phyloP scores from a whole-genome alignment of 148 eudicot genomes.

The Silene conica region DNA sequence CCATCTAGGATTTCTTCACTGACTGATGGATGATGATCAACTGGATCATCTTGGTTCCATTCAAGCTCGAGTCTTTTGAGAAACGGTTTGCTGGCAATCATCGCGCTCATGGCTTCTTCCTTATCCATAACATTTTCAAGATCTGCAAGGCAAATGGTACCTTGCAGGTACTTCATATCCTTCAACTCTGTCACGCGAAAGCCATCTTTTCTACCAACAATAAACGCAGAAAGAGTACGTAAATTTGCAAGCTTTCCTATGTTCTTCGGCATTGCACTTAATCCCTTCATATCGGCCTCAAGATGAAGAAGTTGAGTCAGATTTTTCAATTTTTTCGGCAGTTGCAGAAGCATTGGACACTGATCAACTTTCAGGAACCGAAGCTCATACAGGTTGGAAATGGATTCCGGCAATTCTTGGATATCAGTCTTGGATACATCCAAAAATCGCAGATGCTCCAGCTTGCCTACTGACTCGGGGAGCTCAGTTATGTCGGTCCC shows the following conservation, averaged over 20 bases:
- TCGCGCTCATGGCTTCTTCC: conserved; percentile 14
- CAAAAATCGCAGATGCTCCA: conserved; percentile 16
- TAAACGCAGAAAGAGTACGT: conserved; percentile 20
- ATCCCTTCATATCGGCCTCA: conserved; percentile 5
- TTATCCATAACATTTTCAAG: conserved; percentile 17
- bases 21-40: background rate
- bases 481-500: conserved; percentile 15
- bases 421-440: conserved; percentile 25
- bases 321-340: conserved; percentile 10
- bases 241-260: conserved; percentile 18
- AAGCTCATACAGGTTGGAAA: background rate
- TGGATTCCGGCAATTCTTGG: conserved; percentile 16
- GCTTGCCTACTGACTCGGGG: conserved; percentile 18
- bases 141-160: conserved; percentile 19
- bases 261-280: conserved; percentile 18
- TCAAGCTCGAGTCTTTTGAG: conserved; percentile 19
- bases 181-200: conserved; percentile 16
- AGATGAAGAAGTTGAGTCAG: conserved; percentile 18
- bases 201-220: conserved; percentile 13
- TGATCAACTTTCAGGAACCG: conserved; percentile 3
- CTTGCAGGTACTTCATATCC: conserved; percentile 19
- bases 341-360: conserved; percentile 14
- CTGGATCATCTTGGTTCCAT: conserved; percentile 4
- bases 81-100: conserved; percentile 9
- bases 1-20: background rate